Conservation (phyloP, 768 basidiomycete species). For the Tulasnella sp. region DNA sequence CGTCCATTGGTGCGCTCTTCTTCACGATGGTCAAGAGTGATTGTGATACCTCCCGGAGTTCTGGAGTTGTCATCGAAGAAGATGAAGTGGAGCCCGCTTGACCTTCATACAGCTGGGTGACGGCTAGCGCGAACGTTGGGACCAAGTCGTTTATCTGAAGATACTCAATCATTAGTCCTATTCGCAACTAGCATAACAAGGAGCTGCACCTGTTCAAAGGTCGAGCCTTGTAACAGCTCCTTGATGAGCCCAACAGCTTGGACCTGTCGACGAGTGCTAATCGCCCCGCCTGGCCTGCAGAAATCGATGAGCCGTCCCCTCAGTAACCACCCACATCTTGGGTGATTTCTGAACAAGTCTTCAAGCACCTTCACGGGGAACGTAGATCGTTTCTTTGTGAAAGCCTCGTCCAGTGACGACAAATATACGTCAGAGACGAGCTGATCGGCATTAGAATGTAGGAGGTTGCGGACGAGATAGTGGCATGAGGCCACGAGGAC, state of each 20-base stretch:
- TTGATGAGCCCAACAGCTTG: slow-evolving; percentile 68
- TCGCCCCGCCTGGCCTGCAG: slow-evolving; percentile 38
- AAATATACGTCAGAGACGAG: slow-evolving; percentile 45
- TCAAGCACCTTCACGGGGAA: slow-evolving; percentile 66
- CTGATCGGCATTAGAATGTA: slow-evolving; percentile 30
- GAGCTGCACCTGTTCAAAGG: neutral
- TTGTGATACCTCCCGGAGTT: slow-evolving; percentile 5
- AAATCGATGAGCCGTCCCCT: slow-evolving; percentile 48
- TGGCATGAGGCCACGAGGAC: slow-evolving; percentile 58
- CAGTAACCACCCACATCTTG: slow-evolving; percentile 52
- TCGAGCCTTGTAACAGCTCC: slow-evolving; percentile 33
- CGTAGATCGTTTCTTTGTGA: slow-evolving; percentile 67
- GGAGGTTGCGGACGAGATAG: slow-evolving; percentile 50
- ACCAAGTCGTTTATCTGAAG: neutral
- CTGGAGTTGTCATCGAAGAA: neutral
- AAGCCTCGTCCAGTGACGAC: slow-evolving; percentile 60
- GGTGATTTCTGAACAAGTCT: slow-evolving; percentile 60
- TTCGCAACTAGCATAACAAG: neutral
- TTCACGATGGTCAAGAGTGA: neutral
- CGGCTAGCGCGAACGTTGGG: neutral
- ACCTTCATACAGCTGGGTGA: neutral
- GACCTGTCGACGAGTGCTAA: slow-evolving; percentile 65
- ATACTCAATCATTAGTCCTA: neutral
- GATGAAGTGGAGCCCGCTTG: neutral
- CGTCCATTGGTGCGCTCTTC: neutral